These are phyloP conservation scores for Zalaria obscura DNA, from an alignment of 2,329 filamentous ascomycete genomes.

Conservation along the genomic window DNA sequence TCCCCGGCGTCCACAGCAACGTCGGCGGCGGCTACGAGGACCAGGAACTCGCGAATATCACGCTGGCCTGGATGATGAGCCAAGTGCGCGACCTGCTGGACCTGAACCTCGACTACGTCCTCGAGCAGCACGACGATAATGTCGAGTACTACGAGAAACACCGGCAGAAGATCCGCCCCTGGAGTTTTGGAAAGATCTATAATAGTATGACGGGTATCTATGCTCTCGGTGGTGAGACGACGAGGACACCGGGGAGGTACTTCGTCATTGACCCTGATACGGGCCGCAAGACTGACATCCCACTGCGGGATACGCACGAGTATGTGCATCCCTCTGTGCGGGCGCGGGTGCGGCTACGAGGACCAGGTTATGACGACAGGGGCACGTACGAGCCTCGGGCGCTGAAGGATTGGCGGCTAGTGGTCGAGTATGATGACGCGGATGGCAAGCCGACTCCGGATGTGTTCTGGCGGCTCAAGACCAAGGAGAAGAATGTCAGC, in stretches of 20 bases:
- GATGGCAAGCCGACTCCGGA: slow-evolving; percentile 20
- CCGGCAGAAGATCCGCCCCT: slow-evolving; percentile 27
- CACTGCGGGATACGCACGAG: slow-evolving; percentile 34
- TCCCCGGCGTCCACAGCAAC: slow-evolving; percentile 31
- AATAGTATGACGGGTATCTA: slow-evolving; percentile 32
- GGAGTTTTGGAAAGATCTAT: slow-evolving; percentile 34
- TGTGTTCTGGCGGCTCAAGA: slow-evolving; percentile 27
- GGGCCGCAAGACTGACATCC: slow-evolving; percentile 25
- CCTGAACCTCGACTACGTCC: slow-evolving; percentile 31
- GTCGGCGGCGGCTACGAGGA: slow-evolving; percentile 31
- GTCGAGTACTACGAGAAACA: slow-evolving; percentile 28
- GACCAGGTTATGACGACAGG: slow-evolving; percentile 31
- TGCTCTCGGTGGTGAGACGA: slow-evolving; percentile 28
- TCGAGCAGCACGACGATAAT: slow-evolving; percentile 31
- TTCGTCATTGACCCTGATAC: slow-evolving; percentile 29
- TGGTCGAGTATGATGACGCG: slow-evolving; percentile 26
- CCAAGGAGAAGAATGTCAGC: slow-evolving; percentile 19
- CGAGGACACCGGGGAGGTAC: slow-evolving; percentile 34
- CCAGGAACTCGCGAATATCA: slow-evolving; percentile 35
- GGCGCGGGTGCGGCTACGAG: slow-evolving; percentile 27
- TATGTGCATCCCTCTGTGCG: slow-evolving; percentile 37
- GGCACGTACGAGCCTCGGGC: slow-evolving; percentile 30
- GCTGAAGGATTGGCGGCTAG: slow-evolving; percentile 32
- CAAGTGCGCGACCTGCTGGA: slow-evolving; percentile 34
- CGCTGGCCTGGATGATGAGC: slow-evolving; percentile 43